Conservation (phyloP, 2,329 filamentous ascomycete species). For the Pseudofabraea citricarpa region DNA sequence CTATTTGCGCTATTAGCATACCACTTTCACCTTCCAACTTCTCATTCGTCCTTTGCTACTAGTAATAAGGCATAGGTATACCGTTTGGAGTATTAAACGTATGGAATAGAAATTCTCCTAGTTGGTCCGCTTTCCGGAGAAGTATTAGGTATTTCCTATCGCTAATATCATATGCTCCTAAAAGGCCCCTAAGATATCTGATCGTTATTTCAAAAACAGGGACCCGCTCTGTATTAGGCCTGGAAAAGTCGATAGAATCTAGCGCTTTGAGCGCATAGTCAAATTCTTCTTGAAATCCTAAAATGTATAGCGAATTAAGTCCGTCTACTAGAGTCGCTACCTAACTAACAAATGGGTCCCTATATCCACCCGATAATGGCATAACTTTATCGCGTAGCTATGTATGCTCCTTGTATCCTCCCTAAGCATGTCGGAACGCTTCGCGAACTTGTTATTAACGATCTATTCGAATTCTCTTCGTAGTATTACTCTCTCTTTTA, state of each 20-base stretch:
- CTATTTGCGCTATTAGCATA: constrained; percentile 6
- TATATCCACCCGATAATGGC: constrained; percentile 60
- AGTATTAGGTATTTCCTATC: constrained; percentile 26
- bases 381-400: constrained; percentile 81
- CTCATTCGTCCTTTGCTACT: constrained; percentile 48
- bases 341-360: constrained; percentile 85
- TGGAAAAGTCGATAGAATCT: constrained; percentile 14
- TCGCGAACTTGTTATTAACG: constrained; percentile 14
- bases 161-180: constrained; percentile 12
- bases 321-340: constrained; percentile 78
- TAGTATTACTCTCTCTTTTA: constrained; percentile 1
- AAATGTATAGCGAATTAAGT: constrained; percentile 80
- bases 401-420: constrained; percentile 71
- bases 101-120: constrained; percentile 63
- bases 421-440: constrained; percentile 46
- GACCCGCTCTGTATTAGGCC: constrained; percentile 8
- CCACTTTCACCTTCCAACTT: constrained; percentile 5
- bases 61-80: constrained; percentile 77
- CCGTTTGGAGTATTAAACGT: constrained; percentile 81
- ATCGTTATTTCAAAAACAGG: constrained; percentile 19
- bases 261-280: constrained; percentile 67
- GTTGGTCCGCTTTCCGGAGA: constrained; percentile 61
- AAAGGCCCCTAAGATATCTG: constrained; percentile 17
- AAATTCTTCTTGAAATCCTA: constrained; percentile 72
- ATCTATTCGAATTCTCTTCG: constrained; percentile 3